A percentile compares a stretch with the other conserved stretches of the same genome.
Evolutionary conservation across 352 stramenopile genomes (phyloP).

Genomic region (Phytophthora agathidicida): DNA sequence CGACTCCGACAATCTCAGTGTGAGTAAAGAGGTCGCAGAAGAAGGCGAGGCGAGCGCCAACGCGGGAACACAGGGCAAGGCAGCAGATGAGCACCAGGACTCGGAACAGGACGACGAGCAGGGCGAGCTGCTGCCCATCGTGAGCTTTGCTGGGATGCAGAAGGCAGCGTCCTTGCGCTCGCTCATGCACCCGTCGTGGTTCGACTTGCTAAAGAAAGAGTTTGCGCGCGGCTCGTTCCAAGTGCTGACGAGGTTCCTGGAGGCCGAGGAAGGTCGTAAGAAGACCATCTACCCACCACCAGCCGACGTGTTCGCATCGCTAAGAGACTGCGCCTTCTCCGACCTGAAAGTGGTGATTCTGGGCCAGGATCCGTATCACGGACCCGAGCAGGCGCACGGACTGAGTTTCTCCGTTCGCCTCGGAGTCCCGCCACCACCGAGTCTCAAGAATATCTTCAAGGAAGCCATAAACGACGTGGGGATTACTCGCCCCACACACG

Average conservation of each 20-base stretch:
- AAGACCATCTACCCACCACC: conserved; percentile 89
- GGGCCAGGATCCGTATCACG: conserved; percentile 93
- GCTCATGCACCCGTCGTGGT: conserved; percentile 69
- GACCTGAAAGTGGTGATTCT: conserved; percentile 94
- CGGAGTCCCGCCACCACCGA: conserved; percentile 92
- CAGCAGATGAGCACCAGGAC: conserved; percentile 2
- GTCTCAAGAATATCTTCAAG: conserved; percentile 98
- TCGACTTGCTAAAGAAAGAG: conserved; percentile 55
- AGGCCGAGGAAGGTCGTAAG: conserved; percentile 60
- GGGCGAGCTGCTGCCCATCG: conserved; percentile 24
- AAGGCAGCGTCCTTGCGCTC: conserved; percentile 35
- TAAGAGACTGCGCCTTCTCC: conserved; percentile 90
- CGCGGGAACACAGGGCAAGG: neutral
- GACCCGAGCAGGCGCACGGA: conserved; percentile 83
- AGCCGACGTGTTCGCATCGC: conserved; percentile 87
- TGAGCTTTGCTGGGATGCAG: conserved; percentile 34
- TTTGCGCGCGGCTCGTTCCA: conserved; percentile 56
- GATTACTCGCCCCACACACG: conserved; percentile 84
- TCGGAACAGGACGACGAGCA: neutral
- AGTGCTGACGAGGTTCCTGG: conserved; percentile 51
- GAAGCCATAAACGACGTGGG: conserved; percentile 89
- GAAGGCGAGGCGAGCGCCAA: conserved; percentile 1
- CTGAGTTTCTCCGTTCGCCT: conserved; percentile 92
- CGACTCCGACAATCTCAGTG: neutral
- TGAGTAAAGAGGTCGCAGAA: no score